Conservation (phyloP, 768 basidiomycete species). For the Paxillus ammoniavirescens region DNA sequence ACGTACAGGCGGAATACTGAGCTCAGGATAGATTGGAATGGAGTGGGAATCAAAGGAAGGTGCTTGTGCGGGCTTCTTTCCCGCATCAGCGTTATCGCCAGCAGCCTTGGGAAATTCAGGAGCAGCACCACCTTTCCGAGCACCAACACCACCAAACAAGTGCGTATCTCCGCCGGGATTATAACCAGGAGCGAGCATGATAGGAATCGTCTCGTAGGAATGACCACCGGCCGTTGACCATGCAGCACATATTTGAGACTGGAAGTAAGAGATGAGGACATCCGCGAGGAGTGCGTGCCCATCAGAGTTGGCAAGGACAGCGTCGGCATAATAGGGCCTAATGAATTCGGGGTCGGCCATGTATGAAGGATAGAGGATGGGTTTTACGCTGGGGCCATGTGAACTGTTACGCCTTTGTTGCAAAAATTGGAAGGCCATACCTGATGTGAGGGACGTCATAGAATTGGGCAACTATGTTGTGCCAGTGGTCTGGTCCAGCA, state of each 20-base stretch:
- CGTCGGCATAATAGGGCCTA: slow-evolving; percentile 75
- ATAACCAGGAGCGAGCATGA: slow-evolving; percentile 38
- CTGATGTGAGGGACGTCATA: slow-evolving; percentile 95
- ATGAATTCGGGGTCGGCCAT: slow-evolving; percentile 67
- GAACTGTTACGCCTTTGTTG: neutral
- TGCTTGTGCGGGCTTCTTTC: slow-evolving; percentile 19
- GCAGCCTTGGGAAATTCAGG: slow-evolving; percentile 43
- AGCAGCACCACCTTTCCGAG: slow-evolving; percentile 67
- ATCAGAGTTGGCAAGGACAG: slow-evolving; percentile 71
- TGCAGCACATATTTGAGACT: slow-evolving; percentile 82
- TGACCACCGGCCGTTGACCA: slow-evolving; percentile 76
- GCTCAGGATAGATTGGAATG: slow-evolving; percentile 27
- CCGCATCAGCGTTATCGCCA: slow-evolving; percentile 31
- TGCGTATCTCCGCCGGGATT: slow-evolving; percentile 42
- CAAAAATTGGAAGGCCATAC: slow-evolving; percentile 28
- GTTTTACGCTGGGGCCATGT: slow-evolving; percentile 57
- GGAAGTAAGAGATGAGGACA: slow-evolving; percentile 87
- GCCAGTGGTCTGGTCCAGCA: slow-evolving; percentile 87
- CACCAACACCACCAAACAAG: slow-evolving; percentile 83
- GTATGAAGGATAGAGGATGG: slow-evolving; percentile 79
- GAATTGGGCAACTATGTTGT: slow-evolving; percentile 89
- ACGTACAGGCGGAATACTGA: slow-evolving; percentile 64
- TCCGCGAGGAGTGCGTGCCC: slow-evolving; percentile 92
- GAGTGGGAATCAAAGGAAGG: slow-evolving; percentile 14
- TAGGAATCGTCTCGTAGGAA: slow-evolving; percentile 57